A percentile compares a stretch with the other conserved stretches of the same genome.
phyloP scores from a whole-genome alignment of 129 eudicot genomes.

The Flaveria trinervia region DNA sequence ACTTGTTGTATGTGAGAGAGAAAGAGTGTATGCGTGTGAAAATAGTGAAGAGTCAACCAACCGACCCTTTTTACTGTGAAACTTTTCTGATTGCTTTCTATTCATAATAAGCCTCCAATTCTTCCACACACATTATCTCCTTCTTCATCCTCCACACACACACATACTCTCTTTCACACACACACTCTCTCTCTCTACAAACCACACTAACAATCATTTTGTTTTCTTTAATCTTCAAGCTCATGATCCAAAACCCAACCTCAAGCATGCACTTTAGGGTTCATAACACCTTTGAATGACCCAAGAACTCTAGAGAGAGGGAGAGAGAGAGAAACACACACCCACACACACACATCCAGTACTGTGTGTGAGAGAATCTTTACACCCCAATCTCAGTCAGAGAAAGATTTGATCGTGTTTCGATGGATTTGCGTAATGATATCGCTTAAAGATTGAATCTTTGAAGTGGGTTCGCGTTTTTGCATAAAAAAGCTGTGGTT shows the following conservation, averaged over 20 bases:
- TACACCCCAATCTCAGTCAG: too few relatives aligned
- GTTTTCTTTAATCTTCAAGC: slow-evolving; percentile 36
- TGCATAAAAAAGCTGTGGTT: not conserved
- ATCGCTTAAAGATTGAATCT: slow-evolving; percentile 24
- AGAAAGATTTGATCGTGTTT: not conserved
- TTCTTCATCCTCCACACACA: slow-evolving; percentile 22
- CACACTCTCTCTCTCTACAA: slow-evolving; percentile 13
- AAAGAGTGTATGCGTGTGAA: slow-evolving; percentile 17
- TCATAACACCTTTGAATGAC: slow-evolving; percentile 12
- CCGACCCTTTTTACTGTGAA: slow-evolving; percentile 46
- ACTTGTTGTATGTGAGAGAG: not conserved
- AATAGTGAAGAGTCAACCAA: slow-evolving; percentile 76
- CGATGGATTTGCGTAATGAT: slow-evolving; percentile 10
- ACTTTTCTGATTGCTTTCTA: slow-evolving; percentile 49
- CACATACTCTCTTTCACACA: not conserved
- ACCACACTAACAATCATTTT: slow-evolving; percentile 25
- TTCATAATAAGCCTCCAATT: slow-evolving; percentile 88
- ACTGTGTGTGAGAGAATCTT: not conserved
- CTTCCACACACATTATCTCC: slow-evolving; percentile 82
- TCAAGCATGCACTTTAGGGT: slow-evolving; percentile 74
- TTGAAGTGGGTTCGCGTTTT: slow-evolving; percentile 26
- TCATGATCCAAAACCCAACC: slow-evolving; percentile 51
- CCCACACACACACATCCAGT: not conserved
- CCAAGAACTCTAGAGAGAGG: not conserved
- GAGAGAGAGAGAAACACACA: too few relatives aligned